phyloP scores from a whole-genome alignment of 1,139 yeast species.

The Diutina neorugosa region DNA sequence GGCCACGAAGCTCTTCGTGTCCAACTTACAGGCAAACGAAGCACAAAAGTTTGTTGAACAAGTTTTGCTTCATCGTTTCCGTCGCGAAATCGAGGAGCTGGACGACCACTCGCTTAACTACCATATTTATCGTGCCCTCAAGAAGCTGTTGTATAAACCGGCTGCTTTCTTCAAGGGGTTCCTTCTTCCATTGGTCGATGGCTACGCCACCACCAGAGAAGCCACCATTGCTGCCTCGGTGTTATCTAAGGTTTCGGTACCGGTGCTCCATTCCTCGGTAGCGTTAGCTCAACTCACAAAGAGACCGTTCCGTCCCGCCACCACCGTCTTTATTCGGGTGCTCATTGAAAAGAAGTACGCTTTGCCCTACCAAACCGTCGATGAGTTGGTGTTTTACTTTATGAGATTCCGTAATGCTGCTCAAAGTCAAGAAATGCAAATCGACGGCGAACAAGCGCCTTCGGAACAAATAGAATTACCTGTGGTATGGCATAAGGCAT shows the following conservation, averaged over 20 bases:
- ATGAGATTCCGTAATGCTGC: conserved; percentile 68
- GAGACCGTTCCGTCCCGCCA: conserved; percentile 77
- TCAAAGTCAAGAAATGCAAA: conserved; percentile 8
- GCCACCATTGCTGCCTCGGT: conserved; percentile 95
- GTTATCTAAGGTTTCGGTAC: conserved; percentile 78
- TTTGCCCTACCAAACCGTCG: conserved; percentile 90
- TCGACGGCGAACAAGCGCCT: conserved; percentile 12
- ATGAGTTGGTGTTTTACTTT: conserved; percentile 89
- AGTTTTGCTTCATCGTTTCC: conserved; percentile 74
- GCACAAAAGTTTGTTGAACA: conserved; percentile 73
- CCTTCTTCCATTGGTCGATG: conserved; percentile 77
- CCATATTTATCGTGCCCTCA: conserved; percentile 83
- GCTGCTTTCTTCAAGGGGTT: conserved; percentile 97
- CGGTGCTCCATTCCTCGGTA: conserved; percentile 92
- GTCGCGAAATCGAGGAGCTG: conserved; percentile 69
- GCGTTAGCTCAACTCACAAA: conserved; percentile 80
- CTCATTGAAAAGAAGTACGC: conserved; percentile 92
- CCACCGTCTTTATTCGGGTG: conserved; percentile 81
- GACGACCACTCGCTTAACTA: conserved; percentile 67
- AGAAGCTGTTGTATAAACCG: conserved; percentile 90
- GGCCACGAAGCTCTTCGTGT: conserved; percentile 87
- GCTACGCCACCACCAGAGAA: conserved; percentile 79
- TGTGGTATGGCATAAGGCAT: conserved; percentile 94
- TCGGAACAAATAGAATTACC: conserved; percentile 51
- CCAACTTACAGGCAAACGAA: conserved; percentile 76